Percentiles rank a stretch among this genome's conserved stretches.
Conservation (phyloP, 2,329 filamentous ascomycete species). For the Xylaria sp. region DNA sequence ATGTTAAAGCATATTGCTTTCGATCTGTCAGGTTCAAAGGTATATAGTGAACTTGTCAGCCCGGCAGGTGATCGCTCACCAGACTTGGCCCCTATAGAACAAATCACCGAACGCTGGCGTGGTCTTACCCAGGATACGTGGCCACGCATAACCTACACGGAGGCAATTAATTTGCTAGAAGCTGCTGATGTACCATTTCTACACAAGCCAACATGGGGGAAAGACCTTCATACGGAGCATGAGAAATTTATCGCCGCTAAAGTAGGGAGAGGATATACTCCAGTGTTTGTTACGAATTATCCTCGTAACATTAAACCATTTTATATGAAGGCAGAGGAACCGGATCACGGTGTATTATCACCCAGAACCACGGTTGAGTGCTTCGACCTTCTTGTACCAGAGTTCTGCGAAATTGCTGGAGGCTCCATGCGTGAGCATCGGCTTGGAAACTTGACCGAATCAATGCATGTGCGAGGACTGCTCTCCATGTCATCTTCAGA, state of each 20-base stretch:
- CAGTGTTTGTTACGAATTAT: slow-evolving; percentile 93
- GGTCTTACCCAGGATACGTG: slow-evolving; percentile 70
- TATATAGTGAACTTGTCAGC: slow-evolving; percentile 58
- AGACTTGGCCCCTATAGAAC: slow-evolving; percentile 57
- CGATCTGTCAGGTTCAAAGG: slow-evolving; percentile 54
- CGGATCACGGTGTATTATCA: slow-evolving; percentile 25
- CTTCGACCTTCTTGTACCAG: slow-evolving; percentile 89
- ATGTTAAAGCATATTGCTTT: slow-evolving; percentile 70
- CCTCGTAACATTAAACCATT: slow-evolving; percentile 92
- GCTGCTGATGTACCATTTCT: slow-evolving; percentile 71
- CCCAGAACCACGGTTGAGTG: slow-evolving; percentile 76
- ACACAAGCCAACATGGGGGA: slow-evolving; percentile 74
- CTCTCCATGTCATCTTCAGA: slow-evolving; percentile 50
- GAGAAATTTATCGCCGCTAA: slow-evolving; percentile 83
- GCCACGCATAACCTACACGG: slow-evolving; percentile 84
- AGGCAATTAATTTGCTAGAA: slow-evolving; percentile 77
- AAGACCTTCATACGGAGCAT: slow-evolving; percentile 87
- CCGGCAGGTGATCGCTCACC: slow-evolving; percentile 56
- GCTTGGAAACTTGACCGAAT: slow-evolving; percentile 70
- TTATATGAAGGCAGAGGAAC: slow-evolving; percentile 69
- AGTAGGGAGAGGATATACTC: slow-evolving; percentile 62
- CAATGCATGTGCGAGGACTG: slow-evolving; percentile 77
- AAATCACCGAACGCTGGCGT: slow-evolving; percentile 76
- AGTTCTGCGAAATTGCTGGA: slow-evolving; percentile 86
- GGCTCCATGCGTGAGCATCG: slow-evolving; percentile 91